A percentile compares a stretch with the other conserved stretches of the same genome.
Conservation (phyloP, 2,329 filamentous ascomycete species). For the Venturia pyrina region DNA sequence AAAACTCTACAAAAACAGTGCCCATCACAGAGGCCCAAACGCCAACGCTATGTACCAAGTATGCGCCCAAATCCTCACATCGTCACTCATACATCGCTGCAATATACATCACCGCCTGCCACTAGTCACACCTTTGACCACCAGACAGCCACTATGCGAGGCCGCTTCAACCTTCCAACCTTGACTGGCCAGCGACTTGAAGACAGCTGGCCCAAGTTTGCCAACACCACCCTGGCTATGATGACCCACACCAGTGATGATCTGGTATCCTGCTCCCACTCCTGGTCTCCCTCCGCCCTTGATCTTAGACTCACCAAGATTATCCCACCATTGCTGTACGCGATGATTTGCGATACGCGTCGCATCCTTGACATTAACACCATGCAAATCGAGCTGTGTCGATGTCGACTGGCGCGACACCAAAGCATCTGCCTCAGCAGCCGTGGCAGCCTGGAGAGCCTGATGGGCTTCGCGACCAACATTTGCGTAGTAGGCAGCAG, state of each 20-base stretch:
- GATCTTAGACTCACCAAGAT: conserved; percentile 54
- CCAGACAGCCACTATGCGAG: conserved; percentile 50
- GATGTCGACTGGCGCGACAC: conserved; percentile 57
- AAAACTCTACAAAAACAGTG: too few relatives aligned
- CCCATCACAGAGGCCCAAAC: neutral
- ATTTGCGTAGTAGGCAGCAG: conserved; percentile 65
- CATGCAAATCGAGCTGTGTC: conserved; percentile 66
- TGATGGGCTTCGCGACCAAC: conserved; percentile 55
- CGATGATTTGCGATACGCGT: conserved; percentile 63
- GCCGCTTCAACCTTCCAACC: conserved; percentile 75
- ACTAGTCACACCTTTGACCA: conserved; percentile 51
- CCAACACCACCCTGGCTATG: conserved; percentile 71
- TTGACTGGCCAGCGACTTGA: conserved; percentile 60
- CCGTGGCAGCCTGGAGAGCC: conserved; percentile 47
- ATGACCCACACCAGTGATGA: conserved; percentile 71
- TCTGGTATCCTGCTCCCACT: conserved; percentile 50
- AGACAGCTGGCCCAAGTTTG: conserved; percentile 70
- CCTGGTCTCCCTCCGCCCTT: conserved; percentile 32
- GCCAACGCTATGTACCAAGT: neutral
- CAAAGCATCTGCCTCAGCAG: conserved; percentile 58
- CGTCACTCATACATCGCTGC: neutral
- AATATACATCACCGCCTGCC: conserved; percentile 10
- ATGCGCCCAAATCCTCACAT: neutral
- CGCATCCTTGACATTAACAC: conserved; percentile 70
- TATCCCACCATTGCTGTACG: conserved; percentile 67